Evolutionary conservation across 169 alveolate species (phyloP).

Genomic region (Amoebophrya sp.): DNA sequence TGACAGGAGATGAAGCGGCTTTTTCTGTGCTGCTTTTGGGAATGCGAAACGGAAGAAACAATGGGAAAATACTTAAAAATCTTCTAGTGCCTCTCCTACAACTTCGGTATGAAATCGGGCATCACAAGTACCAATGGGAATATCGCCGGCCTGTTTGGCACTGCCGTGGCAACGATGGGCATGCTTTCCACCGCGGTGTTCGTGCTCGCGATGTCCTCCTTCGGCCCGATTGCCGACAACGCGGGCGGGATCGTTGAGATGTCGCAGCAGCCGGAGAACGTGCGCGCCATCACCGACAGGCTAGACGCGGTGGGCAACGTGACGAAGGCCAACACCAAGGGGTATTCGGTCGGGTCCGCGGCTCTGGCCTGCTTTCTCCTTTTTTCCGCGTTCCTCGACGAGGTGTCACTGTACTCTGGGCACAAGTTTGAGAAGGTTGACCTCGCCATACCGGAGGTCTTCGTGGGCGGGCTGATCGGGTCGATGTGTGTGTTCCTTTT

Average conservation of each 20-base stretch:
- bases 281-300: slow-evolving; percentile 69
- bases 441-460: slow-evolving; percentile 61
- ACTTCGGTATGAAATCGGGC: slow-evolving; percentile 50
- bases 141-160: slow-evolving; percentile 67
- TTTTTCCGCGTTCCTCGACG: slow-evolving; percentile 70
- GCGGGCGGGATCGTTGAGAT: slow-evolving; percentile 79
- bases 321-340: slow-evolving; percentile 77
- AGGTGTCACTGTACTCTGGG: slow-evolving; percentile 42
- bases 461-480: slow-evolving; percentile 67
- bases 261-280: slow-evolving; percentile 62
- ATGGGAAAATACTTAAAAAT: no score
- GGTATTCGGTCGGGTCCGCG: slow-evolving; percentile 72
- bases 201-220: slow-evolving; percentile 65
- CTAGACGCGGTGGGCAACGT: slow-evolving; percentile 80
- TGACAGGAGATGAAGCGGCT: no score
- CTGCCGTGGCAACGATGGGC: slow-evolving; percentile 71
- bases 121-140: slow-evolving; percentile 27
- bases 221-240: slow-evolving; percentile 79
- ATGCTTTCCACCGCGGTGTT: slow-evolving; percentile 29
- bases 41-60: no score
- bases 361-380: slow-evolving; percentile 72
- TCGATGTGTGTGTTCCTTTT: slow-evolving; percentile 72
- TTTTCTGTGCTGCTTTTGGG: no score
- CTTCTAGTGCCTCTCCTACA: slow-evolving; percentile 54
- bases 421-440: slow-evolving; percentile 48